These are phyloP conservation scores for Rhynchosporium agropyri DNA, from an alignment of 2,329 filamentous ascomycete species.

Conservation along the genomic window DNA sequence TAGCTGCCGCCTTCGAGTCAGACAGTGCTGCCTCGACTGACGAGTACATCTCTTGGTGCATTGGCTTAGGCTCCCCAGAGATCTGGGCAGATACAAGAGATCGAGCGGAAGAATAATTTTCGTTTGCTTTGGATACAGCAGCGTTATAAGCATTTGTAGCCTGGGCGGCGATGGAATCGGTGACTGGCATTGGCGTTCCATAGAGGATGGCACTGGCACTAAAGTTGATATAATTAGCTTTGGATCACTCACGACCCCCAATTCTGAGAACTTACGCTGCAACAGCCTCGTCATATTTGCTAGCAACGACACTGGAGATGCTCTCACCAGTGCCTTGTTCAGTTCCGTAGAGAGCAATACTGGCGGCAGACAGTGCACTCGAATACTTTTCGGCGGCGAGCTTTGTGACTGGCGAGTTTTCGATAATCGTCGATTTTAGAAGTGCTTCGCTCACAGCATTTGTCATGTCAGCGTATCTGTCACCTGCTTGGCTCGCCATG, in stretches of 20 bases:
- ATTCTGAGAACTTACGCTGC: constrained; percentile 50
- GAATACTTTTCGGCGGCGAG: constrained; percentile 59
- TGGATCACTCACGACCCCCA: constrained; percentile 23
- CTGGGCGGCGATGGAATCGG: constrained; percentile 44
- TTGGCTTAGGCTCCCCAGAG: constrained; percentile 68
- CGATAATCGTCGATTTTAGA: constrained; percentile 46
- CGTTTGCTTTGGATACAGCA: constrained; percentile 66
- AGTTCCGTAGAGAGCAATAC: constrained; percentile 56
- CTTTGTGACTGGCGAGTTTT: constrained; percentile 53
- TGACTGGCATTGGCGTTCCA: constrained; percentile 67
- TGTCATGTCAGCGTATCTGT: constrained; percentile 55
- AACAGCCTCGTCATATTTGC: constrained; percentile 59
- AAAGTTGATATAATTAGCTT: constrained; percentile 19
- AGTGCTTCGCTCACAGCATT: constrained; percentile 59
- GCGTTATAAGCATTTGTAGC: constrained; percentile 63
- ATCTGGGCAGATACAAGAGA: constrained; percentile 69
- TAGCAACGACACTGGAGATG: constrained; percentile 53
- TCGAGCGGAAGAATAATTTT: constrained; percentile 68
- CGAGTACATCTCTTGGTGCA: constrained; percentile 68
- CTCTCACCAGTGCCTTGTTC: constrained; percentile 47
- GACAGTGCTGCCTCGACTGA: constrained; percentile 72
- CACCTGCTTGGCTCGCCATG: constrained; percentile 54
- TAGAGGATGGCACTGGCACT: constrained; percentile 60
- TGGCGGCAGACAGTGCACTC: constrained; percentile 58
- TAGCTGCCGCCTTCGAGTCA: constrained; percentile 64